These are phyloP conservation scores for Sporobolomyces roseus DNA, from an alignment of 768 basidiomycete genomes.

Conservation along the genomic window DNA sequence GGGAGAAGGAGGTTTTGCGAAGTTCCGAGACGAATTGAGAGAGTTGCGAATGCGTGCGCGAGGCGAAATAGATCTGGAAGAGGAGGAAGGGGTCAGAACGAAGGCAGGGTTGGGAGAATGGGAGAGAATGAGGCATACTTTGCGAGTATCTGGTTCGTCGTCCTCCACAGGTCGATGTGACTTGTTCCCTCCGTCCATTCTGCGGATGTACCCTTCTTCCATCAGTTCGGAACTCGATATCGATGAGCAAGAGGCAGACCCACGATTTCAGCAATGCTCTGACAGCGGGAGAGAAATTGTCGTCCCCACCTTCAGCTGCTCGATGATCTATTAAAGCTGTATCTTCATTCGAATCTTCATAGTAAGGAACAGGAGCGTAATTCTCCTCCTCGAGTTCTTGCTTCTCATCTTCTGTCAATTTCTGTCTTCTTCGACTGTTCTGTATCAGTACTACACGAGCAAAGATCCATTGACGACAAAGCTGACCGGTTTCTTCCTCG, in stretches of 20 bases:
- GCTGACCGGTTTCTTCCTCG: conserved; percentile 60
- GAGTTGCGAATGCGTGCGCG: conserved; percentile 92
- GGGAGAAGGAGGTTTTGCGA: conserved; percentile 60
- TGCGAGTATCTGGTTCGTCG: conserved; percentile 46
- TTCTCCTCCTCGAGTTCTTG: conserved; percentile 58
- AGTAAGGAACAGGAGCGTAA: conserved; percentile 64
- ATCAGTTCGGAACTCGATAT: no score
- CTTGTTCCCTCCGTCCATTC: conserved; percentile 39
- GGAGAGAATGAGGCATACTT: conserved; percentile 48
- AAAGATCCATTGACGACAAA: not conserved
- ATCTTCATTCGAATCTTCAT: not conserved
- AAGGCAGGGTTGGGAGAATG: no score
- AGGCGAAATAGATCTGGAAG: conserved; percentile 74
- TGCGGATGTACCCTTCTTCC: no score
- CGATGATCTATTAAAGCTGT: not conserved
- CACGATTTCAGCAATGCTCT: conserved; percentile 76
- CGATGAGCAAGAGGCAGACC: conserved; percentile 35
- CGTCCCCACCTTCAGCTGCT: conserved; percentile 45
- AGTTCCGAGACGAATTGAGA: conserved; percentile 85
- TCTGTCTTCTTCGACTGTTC: conserved; percentile 6
- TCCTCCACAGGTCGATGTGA: conserved; percentile 46
- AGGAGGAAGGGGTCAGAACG: no score
- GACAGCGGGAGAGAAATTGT: conserved; percentile 71
- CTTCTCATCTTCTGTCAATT: conserved; percentile 45
- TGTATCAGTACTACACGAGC: no score